Base-by-base conservation (phyloP, 768 basidiomycete species). In the Wakefieldia striispora region DNA sequence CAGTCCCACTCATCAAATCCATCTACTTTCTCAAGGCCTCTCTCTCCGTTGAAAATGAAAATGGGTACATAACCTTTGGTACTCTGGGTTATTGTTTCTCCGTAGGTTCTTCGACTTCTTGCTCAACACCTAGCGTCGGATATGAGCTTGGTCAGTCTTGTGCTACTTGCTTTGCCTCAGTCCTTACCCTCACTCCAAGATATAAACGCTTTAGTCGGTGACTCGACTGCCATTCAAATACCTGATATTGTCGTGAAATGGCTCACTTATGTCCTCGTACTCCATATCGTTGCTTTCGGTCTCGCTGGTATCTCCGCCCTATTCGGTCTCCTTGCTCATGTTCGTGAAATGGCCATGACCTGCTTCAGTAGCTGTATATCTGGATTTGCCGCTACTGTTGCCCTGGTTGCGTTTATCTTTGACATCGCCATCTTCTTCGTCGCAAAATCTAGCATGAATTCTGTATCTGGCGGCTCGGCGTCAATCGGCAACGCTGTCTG, bases 351-450 rank as follows among this genome's bases (percentile, higher is more conserved):
- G 78, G 80, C 88, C 48, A 91, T 90, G 86, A 74, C 79, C 26
- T 92, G 88, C 64, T 86, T 81, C 70, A 90, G 88, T 59, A 84
- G 85, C 45, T 89, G 79, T 58, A 71, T 95, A 51, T 86, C 90
- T 4, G 84, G 90, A 6, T 81, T 94, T 53, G 91, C 86, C 12
- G 91, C 92, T 0, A 70, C 78, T 1, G 70, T 95, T 50, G 79
- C 91, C 43, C 75, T 98, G 51, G 61, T 91, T 38, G 94, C 95
- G 5, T 95, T 97, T 69, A 81, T 95, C 27, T 94, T 97, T 68
- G 97, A 99, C 67, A 70, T 97, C 50, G 88, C 81, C 57, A 72
- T 97, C 49, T 98, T 97, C 73, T 92, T 91, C 75, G 70, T 95
- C 48, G 90, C 90, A 50, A 93, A 86, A 63, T 72, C 88, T 38